Percentiles rank a stretch among this genome's conserved stretches.
These are phyloP conservation scores for Fusarium bulbicola DNA, from an alignment of 2,329 filamentous ascomycete species.

Conservation along the genomic window DNA sequence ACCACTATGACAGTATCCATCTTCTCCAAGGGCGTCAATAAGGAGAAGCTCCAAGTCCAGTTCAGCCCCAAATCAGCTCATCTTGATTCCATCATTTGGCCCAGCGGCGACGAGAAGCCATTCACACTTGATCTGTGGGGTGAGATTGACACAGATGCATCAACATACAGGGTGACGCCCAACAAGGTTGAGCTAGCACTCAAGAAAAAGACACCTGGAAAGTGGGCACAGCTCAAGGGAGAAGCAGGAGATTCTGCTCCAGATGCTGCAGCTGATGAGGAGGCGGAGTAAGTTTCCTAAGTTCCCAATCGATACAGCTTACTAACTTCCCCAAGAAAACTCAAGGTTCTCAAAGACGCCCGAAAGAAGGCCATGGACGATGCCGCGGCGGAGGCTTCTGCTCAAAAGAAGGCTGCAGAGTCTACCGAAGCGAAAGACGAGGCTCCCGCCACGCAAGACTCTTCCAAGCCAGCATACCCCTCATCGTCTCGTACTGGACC, in stretches of 20 bases:
- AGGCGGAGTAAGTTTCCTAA: constrained; percentile 34
- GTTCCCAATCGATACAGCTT: neutral
- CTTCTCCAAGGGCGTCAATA: constrained; percentile 54
- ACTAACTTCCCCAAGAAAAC: constrained; percentile 26
- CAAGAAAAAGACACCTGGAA: constrained; percentile 72
- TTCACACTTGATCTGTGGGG: constrained; percentile 73
- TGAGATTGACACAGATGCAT: constrained; percentile 68
- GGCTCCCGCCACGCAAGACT: neutral
- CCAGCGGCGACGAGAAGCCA: constrained; percentile 65
- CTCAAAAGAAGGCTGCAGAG: neutral
- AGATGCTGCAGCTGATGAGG: neutral
- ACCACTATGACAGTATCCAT: constrained; percentile 51
- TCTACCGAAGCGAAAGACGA: constrained; percentile 20
- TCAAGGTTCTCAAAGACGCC: constrained; percentile 31
- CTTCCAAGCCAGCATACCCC: constrained; percentile 67
- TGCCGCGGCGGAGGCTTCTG: neutral
- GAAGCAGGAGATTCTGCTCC: neutral
- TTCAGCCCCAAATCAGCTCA: constrained; percentile 42
- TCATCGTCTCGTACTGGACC: constrained; percentile 84
- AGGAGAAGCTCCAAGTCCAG: constrained; percentile 52
- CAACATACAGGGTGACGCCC: constrained; percentile 71
- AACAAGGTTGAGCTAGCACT: constrained; percentile 84
- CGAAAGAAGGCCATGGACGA: constrained; percentile 35
- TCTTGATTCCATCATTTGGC: constrained; percentile 46
- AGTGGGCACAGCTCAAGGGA: constrained; percentile 64